These are phyloP conservation scores for Diutina ranongensis DNA, from an alignment of 1,139 yeast genomes.

Conservation along the genomic window DNA sequence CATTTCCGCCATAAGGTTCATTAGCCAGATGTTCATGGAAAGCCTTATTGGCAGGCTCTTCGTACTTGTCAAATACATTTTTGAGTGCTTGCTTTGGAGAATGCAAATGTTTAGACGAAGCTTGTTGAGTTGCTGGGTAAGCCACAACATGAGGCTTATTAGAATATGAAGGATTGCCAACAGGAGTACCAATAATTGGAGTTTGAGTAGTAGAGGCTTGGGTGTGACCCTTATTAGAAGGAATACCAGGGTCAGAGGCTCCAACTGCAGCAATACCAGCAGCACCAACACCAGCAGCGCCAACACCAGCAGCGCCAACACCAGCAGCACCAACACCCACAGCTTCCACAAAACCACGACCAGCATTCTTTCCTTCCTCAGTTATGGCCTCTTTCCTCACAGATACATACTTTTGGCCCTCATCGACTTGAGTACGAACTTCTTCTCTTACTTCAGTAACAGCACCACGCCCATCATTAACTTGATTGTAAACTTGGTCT, in stretches of 20 bases:
- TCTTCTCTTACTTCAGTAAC: too few species aligned
- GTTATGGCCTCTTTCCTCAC: neutral
- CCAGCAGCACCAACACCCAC: neutral
- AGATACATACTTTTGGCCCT: too few species aligned
- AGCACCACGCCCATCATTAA: too few species aligned
- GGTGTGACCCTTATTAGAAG: too few species aligned
- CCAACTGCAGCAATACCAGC: too few species aligned
- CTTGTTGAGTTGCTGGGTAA: too few species aligned
- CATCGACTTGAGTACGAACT: too few species aligned
- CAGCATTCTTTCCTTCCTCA: neutral
- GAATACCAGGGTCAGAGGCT: too few species aligned
- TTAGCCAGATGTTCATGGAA: neutral
- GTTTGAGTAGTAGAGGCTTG: too few species aligned
- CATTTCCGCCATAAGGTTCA: neutral
- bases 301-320: neutral
- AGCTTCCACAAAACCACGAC: neutral
- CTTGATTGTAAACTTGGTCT: neutral
- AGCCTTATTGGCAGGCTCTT: neutral
- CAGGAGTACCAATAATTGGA: neutral
- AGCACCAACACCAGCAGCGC: neutral
- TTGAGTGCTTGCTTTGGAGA: neutral
- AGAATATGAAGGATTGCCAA: neutral
- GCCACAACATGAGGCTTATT: too few species aligned
- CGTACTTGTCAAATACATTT: neutral
- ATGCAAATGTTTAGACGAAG: neutral